Percentiles rank a stretch among this genome's conserved stretches.
These are phyloP conservation scores for Mycena vitilis DNA, from an alignment of 768 basidiomycete species.

Conservation along the genomic window DNA sequence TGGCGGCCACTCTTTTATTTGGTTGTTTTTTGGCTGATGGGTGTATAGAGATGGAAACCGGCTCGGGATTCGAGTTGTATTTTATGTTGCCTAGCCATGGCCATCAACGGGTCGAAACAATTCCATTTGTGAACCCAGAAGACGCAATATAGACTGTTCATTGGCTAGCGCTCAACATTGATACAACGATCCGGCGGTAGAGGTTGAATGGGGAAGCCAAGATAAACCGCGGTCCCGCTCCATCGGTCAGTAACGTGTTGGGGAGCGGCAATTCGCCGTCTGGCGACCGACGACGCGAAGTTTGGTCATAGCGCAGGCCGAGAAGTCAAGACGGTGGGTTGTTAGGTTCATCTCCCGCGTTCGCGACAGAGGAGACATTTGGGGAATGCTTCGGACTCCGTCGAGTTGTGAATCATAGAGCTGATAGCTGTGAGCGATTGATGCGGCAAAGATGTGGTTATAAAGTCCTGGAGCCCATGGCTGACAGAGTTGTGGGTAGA, in stretches of 20 bases:
- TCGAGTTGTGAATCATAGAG: neutral
- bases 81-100: slow-evolving; percentile 17
- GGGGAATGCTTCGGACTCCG: neutral
- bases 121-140: neutral
- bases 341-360: neutral
- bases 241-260: slow-evolving; percentile 7
- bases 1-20: neutral
- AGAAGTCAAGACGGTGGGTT: neutral
- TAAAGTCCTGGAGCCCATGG: too few relatives aligned
- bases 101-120: slow-evolving; percentile 14
- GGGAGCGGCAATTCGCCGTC: slow-evolving; percentile 3
- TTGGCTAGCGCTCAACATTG: too few relatives aligned
- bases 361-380: neutral
- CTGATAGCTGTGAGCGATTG: slow-evolving; percentile 6
- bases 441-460: neutral
- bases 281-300: slow-evolving; percentile 9
- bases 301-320: slow-evolving; percentile 2
- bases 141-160: neutral
- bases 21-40: slow-evolving; percentile 20
- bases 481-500: too few relatives aligned
- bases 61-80: slow-evolving; percentile 5
- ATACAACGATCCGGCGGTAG: neutral
- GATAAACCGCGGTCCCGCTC: neutral
- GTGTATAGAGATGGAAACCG: slow-evolving; percentile 28
- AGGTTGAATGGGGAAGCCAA: neutral